phyloP scores from a whole-genome alignment of 2,329 filamentous ascomycete genomes.

The Ceratocystiopsis minuta region DNA sequence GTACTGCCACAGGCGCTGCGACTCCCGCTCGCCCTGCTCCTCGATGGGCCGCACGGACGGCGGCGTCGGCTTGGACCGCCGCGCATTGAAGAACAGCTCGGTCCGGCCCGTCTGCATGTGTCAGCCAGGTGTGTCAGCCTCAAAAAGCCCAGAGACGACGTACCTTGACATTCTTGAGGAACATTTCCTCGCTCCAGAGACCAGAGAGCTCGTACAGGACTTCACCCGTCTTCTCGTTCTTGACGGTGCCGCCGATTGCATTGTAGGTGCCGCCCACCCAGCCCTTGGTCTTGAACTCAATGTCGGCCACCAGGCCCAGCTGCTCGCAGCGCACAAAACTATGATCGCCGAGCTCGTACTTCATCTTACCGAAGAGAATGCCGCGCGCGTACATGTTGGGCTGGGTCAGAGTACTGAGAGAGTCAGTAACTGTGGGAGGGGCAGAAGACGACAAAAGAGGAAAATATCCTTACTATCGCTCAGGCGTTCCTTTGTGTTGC shows the following conservation, averaged over 20 bases:
- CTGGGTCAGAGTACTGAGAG: conserved; percentile 68
- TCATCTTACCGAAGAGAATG: conserved; percentile 98
- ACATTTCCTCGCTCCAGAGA: conserved; percentile 90
- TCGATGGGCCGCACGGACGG: conserved; percentile 59
- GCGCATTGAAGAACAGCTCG: conserved; percentile 77
- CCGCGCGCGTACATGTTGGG: conserved; percentile 98
- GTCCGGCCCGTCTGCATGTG: conserved; percentile 60
- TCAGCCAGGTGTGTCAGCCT: too few relatives aligned
- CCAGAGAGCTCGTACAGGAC: conserved; percentile 81
- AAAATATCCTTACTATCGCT: conserved; percentile 57
- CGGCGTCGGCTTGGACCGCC: conserved; percentile 54
- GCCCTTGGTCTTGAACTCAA: conserved; percentile 97
- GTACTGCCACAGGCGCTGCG: conserved; percentile 68
- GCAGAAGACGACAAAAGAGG: too few relatives aligned
- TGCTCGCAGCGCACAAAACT: conserved; percentile 86
- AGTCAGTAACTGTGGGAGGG: too few relatives aligned
- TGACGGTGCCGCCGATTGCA: conserved; percentile 81
- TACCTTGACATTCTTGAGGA: conserved; percentile 64
- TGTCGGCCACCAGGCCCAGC: conserved; percentile 66
- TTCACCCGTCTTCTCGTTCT: conserved; percentile 72
- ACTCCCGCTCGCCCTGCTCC: conserved; percentile 82
- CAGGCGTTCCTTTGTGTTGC: conserved; percentile 47
- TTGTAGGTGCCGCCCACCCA: conserved; percentile 96
- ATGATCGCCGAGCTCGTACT: conserved; percentile 94
- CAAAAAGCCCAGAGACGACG: not conserved